Conservation (phyloP, 805 yeast genomes). For the Suhomyces kilbournensis region DNA sequence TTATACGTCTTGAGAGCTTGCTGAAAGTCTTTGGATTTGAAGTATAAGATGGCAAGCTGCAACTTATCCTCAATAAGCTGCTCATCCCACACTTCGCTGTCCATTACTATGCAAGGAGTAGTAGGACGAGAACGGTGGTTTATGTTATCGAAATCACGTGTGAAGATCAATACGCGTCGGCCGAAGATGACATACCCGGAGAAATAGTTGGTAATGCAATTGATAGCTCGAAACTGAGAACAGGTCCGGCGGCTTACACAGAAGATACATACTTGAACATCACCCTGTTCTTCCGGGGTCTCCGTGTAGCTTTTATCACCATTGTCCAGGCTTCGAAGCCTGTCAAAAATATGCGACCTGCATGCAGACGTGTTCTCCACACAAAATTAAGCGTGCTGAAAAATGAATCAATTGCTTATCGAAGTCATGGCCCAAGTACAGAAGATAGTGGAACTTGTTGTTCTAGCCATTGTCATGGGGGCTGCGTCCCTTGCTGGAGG, state of each 20-base stretch:
- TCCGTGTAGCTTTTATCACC: not conserved
- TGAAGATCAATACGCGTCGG: not conserved
- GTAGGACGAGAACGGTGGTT: not conserved
- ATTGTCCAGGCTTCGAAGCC: not conserved
- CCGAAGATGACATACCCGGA: not conserved
- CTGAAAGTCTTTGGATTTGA: slow-evolving; percentile 25
- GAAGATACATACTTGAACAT: not conserved
- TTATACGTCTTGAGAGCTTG: slow-evolving; percentile 29
- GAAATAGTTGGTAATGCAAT: not conserved
- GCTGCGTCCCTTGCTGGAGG: slow-evolving; percentile 19
- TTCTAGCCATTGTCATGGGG: slow-evolving; percentile 17
- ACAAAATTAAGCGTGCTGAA: not conserved
- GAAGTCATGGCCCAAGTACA: not conserved
- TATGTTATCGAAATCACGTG: not conserved
- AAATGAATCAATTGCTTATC: not conserved
- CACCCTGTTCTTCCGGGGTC: not conserved
- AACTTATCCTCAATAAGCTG: slow-evolving; percentile 27
- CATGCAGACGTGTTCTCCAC: not conserved
- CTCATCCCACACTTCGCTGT: slow-evolving; percentile 12
- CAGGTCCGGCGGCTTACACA: not conserved
- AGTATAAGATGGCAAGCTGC: slow-evolving; percentile 21
- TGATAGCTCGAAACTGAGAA: not conserved
- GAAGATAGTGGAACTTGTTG: slow-evolving; percentile 4
- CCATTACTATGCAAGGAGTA: not conserved
- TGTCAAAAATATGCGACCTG: not conserved